Base-by-base conservation (phyloP, 2,329 filamentous ascomycete genomes). In the Pleurostoma richardsiae region DNA sequence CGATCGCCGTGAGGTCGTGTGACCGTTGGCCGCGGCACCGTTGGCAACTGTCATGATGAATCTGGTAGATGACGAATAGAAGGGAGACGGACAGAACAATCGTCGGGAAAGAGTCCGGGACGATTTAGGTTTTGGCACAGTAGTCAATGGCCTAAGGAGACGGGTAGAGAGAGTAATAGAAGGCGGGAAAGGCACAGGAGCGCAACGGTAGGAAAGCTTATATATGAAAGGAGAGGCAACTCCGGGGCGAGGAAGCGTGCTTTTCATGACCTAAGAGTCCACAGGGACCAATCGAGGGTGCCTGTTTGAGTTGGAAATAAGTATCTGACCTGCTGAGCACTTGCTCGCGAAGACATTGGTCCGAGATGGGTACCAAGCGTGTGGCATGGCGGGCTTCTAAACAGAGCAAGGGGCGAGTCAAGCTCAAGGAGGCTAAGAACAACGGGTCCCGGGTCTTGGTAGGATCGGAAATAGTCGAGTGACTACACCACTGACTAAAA, bases 1-100 rank as follows among this genome's bases (percentile, higher is more conserved):
- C 53, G 84, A 76, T 49, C 77, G 70, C 51, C 70, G 70, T 19
- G 67, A 53, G 52, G 66, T 61, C 49, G 62, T 52, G 54, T 65
- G 61, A 48, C 65, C 63, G 52, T 66, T 63, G 51, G 45, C 47
- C 38, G 51, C 53, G 36, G 55, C 30, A 44, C 59, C 60, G 51
- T 30, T 43, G 42, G 41, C 47, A 43, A 10, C 10, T 29, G 44
- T 44, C 48, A 47, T 43, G 50, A 48, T 50, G 30, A 29, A 47
- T 38, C 47, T 33, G 28, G 33, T 2, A 36, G 33, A 8, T 36
- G 33, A 36, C 33, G 33, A 36, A n/a, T 27, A 42, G 10, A 46
- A 46, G 47, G 36, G 40, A 19, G 19, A 43, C 29, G 28, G 43
- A 31, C 11, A 40, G 10, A 33, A 36, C 8, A 48, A 19, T 19